Percentiles rank a stretch among this genome's conserved stretches.
Conservation (phyloP, 2,329 filamentous ascomycete species). For the Fusarium sterilihyphosum region DNA sequence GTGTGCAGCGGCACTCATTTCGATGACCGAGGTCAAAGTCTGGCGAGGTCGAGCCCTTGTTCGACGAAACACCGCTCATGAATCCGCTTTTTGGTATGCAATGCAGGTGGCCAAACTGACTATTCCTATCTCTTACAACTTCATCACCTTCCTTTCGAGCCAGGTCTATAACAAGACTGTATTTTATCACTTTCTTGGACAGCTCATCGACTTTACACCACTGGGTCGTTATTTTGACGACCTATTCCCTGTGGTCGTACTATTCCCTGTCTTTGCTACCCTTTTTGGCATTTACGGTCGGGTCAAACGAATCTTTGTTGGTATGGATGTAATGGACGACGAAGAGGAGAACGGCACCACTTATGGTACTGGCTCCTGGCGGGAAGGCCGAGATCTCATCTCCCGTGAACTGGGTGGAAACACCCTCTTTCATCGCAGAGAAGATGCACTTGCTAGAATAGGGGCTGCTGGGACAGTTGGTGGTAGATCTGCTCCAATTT, state of each 20-base stretch:
- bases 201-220: conserved; percentile 82
- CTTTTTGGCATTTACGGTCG: conserved; percentile 90
- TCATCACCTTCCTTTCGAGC: conserved; percentile 85
- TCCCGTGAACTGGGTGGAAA: conserved; percentile 82
- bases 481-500: conserved; percentile 55
- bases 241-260: conserved; percentile 87
- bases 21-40: conserved; percentile 93
- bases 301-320: conserved; percentile 82
- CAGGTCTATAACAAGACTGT: conserved; percentile 79
- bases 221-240: conserved; percentile 86
- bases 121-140: conserved; percentile 95
- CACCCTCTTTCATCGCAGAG: conserved; percentile 61
- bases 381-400: conserved; percentile 90
- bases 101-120: conserved; percentile 92
- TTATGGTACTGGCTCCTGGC: conserved; percentile 85
- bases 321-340: conserved; percentile 77
- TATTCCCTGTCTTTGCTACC: conserved; percentile 86
- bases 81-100: conserved; percentile 96
- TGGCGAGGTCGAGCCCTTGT: conserved; percentile 96
- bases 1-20: conserved; percentile 87
- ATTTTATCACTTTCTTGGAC: conserved; percentile 88
- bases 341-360: conserved; percentile 71
- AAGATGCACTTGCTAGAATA: conserved; percentile 53
- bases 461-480: conserved; percentile 40
- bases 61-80: conserved; percentile 87